Evolutionary conservation across 495 filamentous ascomycete genomes (phyloP).

Genomic region (Penicillium lividum): DNA sequence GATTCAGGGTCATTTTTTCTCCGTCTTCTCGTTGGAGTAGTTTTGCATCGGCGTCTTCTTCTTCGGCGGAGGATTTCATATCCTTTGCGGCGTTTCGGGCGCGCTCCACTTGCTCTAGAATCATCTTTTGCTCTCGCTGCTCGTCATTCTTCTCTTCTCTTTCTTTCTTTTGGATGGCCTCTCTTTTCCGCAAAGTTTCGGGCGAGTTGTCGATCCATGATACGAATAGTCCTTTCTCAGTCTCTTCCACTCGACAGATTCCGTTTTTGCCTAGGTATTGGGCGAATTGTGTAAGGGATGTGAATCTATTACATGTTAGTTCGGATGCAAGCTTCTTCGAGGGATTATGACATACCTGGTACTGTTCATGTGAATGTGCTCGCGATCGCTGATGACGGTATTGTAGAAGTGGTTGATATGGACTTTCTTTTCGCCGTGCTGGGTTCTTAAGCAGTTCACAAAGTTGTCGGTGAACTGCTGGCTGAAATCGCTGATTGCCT

Average conservation of each 20-base stretch:
- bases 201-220: constrained; percentile 89
- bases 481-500: constrained; percentile 61
- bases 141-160: constrained; percentile 86
- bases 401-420: constrained; percentile 92
- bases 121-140: constrained; percentile 76
- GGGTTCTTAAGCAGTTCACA: constrained; percentile 66
- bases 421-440: constrained; percentile 83
- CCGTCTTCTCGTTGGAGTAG: constrained; percentile 69
- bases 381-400: constrained; percentile 56
- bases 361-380: constrained; percentile 89
- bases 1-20: constrained; percentile 79
- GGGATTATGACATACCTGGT: constrained; percentile 64
- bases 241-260: constrained; percentile 83
- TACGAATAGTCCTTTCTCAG: constrained; percentile 80
- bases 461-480: constrained; percentile 77
- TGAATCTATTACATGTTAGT: not conserved
- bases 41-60: constrained; percentile 40
- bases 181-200: constrained; percentile 74
- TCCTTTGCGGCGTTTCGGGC: constrained; percentile 52
- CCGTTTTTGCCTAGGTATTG: constrained; percentile 82
- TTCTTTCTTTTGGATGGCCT: constrained; percentile 81
- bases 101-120: constrained; percentile 76
- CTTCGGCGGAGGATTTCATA: constrained; percentile 36
- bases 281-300: constrained; percentile 86
- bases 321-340: not conserved